Conservation (phyloP, 2,329 filamentous ascomycete species). For the Fusarium xylarioides region DNA sequence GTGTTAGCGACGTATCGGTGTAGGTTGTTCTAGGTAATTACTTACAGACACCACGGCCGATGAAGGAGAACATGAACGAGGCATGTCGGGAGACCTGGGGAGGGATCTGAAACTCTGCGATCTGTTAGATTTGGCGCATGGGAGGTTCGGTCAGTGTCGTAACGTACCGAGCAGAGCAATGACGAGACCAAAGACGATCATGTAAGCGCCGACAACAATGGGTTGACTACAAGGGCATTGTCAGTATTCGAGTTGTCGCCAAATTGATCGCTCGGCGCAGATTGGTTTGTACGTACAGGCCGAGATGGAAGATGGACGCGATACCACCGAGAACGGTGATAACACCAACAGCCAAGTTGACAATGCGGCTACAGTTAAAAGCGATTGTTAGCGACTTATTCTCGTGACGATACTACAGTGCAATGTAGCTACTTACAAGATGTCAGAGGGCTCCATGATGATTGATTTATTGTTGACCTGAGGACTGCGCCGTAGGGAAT, state of each 20-base stretch:
- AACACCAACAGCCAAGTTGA: constrained; percentile 88
- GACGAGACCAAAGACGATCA: constrained; percentile 88
- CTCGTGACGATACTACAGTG: neutral
- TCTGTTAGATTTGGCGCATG: constrained; percentile 34
- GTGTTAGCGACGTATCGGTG: neutral
- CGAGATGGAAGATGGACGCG: constrained; percentile 71
- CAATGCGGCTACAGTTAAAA: constrained; percentile 75
- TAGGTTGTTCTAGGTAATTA: constrained; percentile 35
- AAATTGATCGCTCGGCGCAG: neutral
- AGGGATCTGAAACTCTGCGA: constrained; percentile 88
- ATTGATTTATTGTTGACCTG: constrained; percentile 11
- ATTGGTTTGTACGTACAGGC: constrained; percentile 61
- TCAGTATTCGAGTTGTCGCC: constrained; percentile 26
- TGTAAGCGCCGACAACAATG: constrained; percentile 85
- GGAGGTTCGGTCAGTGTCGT: constrained; percentile 9
- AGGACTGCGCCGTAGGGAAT: constrained; percentile 21
- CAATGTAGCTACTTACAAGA: constrained; percentile 71
- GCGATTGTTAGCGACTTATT: constrained; percentile 48
- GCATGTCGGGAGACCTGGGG: constrained; percentile 93
- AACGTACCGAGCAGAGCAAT: constrained; percentile 70
- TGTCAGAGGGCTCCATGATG: constrained; percentile 90
- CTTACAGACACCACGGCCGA: constrained; percentile 94
- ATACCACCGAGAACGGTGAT: constrained; percentile 89
- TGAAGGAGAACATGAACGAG: constrained; percentile 97
- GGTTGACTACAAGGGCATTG: constrained; percentile 30